These are phyloP conservation scores for Trebouxia sp. DNA, from an alignment of 139 green algal species.

Conservation along the genomic window DNA sequence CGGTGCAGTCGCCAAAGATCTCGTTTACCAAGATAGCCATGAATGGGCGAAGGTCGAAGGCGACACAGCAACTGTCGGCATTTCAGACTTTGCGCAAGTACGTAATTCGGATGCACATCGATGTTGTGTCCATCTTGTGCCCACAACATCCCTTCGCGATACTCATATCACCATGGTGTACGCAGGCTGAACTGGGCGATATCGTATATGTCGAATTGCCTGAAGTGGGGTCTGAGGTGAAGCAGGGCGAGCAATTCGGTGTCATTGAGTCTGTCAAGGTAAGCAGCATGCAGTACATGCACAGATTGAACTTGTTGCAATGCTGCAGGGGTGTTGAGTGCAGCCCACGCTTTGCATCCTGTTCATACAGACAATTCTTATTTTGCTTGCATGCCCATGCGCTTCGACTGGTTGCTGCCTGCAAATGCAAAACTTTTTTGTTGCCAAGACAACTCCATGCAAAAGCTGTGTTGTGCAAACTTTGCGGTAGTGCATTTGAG, in stretches of 20 bases:
- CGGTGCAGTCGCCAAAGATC: conserved; percentile 13
- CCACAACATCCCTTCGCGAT: not conserved
- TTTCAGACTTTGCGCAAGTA: conserved; percentile 97
- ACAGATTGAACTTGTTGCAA: not conserved
- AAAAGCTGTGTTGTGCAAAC: not conserved
- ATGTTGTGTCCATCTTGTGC: not conserved
- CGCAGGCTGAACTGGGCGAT: conserved; percentile 89
- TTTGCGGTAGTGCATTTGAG: too few relatives aligned
- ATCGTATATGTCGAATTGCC: conserved; percentile 98
- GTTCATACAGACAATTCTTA: too few relatives aligned
- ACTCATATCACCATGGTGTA: not conserved
- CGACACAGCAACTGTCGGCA: conserved; percentile 87
- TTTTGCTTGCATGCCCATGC: too few relatives aligned
- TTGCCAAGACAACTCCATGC: not conserved
- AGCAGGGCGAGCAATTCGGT: conserved; percentile 86
- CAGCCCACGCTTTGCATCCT: too few relatives aligned
- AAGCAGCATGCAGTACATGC: not conserved
- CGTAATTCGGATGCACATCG: not conserved
- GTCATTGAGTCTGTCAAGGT: conserved; percentile 99
- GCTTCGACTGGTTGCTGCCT: too few relatives aligned
- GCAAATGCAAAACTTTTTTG: not conserved
- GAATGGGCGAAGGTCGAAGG: conserved; percentile 92
- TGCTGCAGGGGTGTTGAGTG: not conserved
- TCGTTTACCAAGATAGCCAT: conserved; percentile 81
- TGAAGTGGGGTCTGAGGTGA: conserved; percentile 87